Evolutionary conservation across 305 asterid genomes (phyloP).

Genomic region (Andrographis paniculata): DNA sequence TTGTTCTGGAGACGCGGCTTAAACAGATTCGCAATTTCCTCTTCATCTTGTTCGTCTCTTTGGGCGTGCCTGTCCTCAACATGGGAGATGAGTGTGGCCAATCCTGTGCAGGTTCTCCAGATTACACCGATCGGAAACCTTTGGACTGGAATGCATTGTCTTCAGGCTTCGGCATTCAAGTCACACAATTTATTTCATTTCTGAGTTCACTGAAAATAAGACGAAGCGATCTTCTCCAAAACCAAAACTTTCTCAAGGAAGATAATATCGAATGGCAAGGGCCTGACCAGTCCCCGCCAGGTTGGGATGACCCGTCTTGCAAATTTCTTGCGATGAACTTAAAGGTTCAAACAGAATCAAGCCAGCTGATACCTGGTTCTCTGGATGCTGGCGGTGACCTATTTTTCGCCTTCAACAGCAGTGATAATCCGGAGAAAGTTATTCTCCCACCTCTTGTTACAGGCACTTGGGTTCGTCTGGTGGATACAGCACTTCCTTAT

Average conservation of each 20-base stretch:
- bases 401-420: conserved; percentile 62
- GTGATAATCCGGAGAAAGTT: conserved; percentile 35
- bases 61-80: conserved; percentile 87
- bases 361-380: conserved; percentile 16
- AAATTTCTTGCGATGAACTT: conserved; percentile 68
- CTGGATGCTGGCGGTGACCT: conserved; percentile 31
- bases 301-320: conserved; percentile 59
- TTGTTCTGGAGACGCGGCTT: conserved; percentile 58
- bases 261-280: conserved; percentile 72
- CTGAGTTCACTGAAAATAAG: conserved; percentile 53
- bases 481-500: conserved; percentile 66
- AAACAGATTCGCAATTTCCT: conserved; percentile 76
- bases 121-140: conserved; percentile 37
- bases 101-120: conserved; percentile 52
- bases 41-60: conserved; percentile 60
- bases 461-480: conserved; percentile 53
- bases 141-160: conserved; percentile 57
- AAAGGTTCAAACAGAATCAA: conserved; percentile 30
- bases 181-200: conserved; percentile 52
- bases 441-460: conserved; percentile 45
- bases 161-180: conserved; percentile 55
- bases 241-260: conserved; percentile 42
- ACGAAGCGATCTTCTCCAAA: conserved; percentile 71
- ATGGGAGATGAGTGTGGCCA: conserved; percentile 97
- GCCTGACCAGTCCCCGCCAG: conserved; percentile 38